These are phyloP conservation scores for Curvularia eragrostidis DNA, from an alignment of 2,329 filamentous ascomycete species.

Conservation along the genomic window DNA sequence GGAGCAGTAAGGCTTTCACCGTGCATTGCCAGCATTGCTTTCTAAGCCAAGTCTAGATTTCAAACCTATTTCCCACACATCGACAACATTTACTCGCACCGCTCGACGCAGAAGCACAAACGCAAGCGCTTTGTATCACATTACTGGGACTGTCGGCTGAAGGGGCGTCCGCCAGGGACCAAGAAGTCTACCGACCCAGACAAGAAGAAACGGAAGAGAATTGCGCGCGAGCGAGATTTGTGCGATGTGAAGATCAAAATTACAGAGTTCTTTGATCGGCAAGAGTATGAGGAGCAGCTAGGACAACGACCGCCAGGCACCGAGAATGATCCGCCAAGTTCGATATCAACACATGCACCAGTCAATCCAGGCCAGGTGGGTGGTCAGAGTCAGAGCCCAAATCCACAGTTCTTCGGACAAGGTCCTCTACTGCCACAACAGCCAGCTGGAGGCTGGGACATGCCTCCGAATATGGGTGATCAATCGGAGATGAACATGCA, in stretches of 20 bases:
- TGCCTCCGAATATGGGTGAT: conserved; percentile 25
- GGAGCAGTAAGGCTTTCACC: conserved; percentile 65
- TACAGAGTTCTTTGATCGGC: conserved; percentile 74
- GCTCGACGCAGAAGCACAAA: conserved; percentile 81
- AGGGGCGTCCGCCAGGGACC: conserved; percentile 78
- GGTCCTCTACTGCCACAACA: conserved; percentile 22
- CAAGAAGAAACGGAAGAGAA: conserved; percentile 82
- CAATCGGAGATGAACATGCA: conserved; percentile 26
- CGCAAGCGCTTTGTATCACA: conserved; percentile 82
- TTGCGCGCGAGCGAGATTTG: conserved; percentile 75
- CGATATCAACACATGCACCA: conserved; percentile 11
- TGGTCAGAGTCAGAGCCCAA: conserved; percentile 17
- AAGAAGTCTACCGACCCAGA: conserved; percentile 79
- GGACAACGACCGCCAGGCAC: conserved; percentile 35
- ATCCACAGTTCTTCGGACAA: conserved; percentile 35
- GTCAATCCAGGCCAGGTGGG: conserved; percentile 5
- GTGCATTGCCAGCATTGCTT: not conserved
- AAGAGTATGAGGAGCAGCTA: conserved; percentile 46
- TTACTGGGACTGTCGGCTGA: conserved; percentile 85
- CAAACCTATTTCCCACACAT: conserved; percentile 83
- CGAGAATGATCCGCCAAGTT: conserved; percentile 18
- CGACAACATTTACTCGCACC: conserved; percentile 84
- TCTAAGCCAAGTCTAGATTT: conserved; percentile 61
- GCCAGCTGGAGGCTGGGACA: conserved; percentile 32
- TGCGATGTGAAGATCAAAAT: conserved; percentile 90